Evolutionary conservation across 306 rosid species (phyloP).

Genomic region (Lupinus albus): DNA sequence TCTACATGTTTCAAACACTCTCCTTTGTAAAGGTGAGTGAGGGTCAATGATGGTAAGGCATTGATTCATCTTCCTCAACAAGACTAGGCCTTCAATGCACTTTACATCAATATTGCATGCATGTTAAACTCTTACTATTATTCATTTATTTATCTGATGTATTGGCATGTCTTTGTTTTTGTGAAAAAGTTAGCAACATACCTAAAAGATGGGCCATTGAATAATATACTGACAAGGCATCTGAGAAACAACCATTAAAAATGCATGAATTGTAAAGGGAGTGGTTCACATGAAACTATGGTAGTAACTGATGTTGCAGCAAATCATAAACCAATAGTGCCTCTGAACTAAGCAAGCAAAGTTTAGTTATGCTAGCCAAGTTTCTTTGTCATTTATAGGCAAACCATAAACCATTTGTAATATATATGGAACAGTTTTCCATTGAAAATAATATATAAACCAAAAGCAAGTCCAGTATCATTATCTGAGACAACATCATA

Average conservation of each 20-base stretch:
- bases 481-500: neutral
- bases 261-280: neutral
- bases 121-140: no score
- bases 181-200: slow-evolving; percentile 7
- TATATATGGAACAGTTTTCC: slow-evolving; percentile 3
- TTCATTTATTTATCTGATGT: neutral
- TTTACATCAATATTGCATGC: no score
- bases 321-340: neutral
- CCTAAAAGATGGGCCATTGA: slow-evolving; percentile 38
- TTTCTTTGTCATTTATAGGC: neutral
- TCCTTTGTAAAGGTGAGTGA: neutral
- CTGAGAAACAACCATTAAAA: slow-evolving; percentile 4
- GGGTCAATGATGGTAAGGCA: neutral
- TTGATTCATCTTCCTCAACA: slow-evolving; percentile 45
- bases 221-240: slow-evolving; percentile 33
- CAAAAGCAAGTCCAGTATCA: neutral
- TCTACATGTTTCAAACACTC: slow-evolving; percentile 22
- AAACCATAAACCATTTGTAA: no score
- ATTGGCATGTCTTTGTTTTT: neutral
- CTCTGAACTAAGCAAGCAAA: neutral
- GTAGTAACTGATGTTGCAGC: slow-evolving; percentile 18
- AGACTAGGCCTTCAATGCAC: slow-evolving; percentile 36
- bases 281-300: slow-evolving; percentile 18
- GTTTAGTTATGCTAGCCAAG: neutral
- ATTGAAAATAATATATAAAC: neutral